Conservation (phyloP, 208 protist species). For the Tetramitus jugosus region DNA sequence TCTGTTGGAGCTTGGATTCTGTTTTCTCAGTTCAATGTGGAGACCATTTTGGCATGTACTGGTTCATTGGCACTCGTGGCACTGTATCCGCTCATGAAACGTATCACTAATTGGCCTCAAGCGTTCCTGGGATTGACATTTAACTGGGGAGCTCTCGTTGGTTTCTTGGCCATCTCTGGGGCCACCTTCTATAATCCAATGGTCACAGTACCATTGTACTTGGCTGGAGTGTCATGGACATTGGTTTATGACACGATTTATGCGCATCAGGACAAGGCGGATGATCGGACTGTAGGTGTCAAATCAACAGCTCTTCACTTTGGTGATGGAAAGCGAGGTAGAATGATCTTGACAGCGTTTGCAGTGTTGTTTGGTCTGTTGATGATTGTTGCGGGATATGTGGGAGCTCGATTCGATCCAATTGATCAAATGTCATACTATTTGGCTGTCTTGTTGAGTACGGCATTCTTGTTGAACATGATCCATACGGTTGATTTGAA, state of each 20-base stretch:
- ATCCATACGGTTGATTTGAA: slow-evolving; percentile 4
- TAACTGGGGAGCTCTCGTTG: slow-evolving; percentile 68
- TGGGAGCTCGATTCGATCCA: background rate
- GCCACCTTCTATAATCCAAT: slow-evolving; percentile 19
- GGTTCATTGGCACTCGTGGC: slow-evolving; percentile 51
- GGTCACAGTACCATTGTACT: slow-evolving; percentile 48
- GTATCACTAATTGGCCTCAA: slow-evolving; percentile 65
- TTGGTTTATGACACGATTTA: slow-evolving; percentile 77
- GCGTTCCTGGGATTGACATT: slow-evolving; percentile 62
- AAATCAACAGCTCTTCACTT: slow-evolving; percentile 64
- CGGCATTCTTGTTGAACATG: background rate
- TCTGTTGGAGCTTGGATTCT: slow-evolving; percentile 22
- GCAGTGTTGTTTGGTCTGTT: background rate
- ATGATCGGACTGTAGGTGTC: slow-evolving; percentile 56
- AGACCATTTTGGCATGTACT: slow-evolving; percentile 38
- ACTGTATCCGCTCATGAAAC: slow-evolving; percentile 64
- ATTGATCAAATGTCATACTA: background rate
- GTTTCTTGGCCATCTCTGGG: slow-evolving; percentile 47
- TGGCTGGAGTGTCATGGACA: slow-evolving; percentile 54
- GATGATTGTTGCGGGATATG: background rate
- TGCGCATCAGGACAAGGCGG: slow-evolving; percentile 61
- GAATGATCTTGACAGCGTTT: slow-evolving; percentile 3
- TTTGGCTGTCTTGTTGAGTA: background rate
- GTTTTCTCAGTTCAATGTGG: background rate
- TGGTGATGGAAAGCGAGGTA: slow-evolving; percentile 37